These are phyloP conservation scores for Exophiala xenobiotica DNA, from an alignment of 2,329 filamentous ascomycete species.

Conservation along the genomic window DNA sequence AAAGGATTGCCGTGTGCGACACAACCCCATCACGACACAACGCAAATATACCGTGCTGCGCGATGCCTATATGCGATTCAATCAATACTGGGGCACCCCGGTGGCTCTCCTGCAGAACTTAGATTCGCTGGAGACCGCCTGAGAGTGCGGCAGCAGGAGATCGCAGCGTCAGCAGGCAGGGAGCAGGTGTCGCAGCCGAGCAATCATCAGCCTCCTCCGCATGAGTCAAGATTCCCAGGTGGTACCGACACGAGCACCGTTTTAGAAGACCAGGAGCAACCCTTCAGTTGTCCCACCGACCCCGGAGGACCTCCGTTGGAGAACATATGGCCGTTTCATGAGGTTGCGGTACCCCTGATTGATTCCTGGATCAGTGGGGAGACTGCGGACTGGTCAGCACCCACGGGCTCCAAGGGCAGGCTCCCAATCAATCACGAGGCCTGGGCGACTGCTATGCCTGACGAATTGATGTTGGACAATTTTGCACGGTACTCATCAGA, in stretches of 20 bases:
- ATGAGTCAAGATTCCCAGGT: too few species aligned
- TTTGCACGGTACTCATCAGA: constrained; percentile 12
- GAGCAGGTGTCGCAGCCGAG: neutral
- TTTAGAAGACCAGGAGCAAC: too few species aligned
- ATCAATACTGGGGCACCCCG: constrained; percentile 33
- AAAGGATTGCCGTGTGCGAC: constrained; percentile 3
- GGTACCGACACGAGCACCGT: too few species aligned
- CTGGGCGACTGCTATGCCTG: neutral
- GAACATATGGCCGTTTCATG: too few species aligned
- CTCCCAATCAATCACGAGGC: too few species aligned
- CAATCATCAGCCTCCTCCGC: too few species aligned
- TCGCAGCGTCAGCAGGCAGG: neutral
- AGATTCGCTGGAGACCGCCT: constrained; percentile 29
- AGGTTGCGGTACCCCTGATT: too few species aligned
- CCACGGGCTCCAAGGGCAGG: too few species aligned
- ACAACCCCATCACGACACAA: constrained; percentile 15
- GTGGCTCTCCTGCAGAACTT: constrained; percentile 34
- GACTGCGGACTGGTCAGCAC: neutral
- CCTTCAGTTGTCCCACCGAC: too few species aligned
- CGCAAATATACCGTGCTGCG: constrained; percentile 25
- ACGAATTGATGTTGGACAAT: constrained; percentile 10
- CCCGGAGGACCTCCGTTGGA: too few species aligned
- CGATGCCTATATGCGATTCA: constrained; percentile 32
- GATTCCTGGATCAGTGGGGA: too few species aligned
- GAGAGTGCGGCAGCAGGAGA: constrained; percentile 4